Conservation (phyloP, 805 yeast genomes). For the Metschnikowia santaceciliae region DNA sequence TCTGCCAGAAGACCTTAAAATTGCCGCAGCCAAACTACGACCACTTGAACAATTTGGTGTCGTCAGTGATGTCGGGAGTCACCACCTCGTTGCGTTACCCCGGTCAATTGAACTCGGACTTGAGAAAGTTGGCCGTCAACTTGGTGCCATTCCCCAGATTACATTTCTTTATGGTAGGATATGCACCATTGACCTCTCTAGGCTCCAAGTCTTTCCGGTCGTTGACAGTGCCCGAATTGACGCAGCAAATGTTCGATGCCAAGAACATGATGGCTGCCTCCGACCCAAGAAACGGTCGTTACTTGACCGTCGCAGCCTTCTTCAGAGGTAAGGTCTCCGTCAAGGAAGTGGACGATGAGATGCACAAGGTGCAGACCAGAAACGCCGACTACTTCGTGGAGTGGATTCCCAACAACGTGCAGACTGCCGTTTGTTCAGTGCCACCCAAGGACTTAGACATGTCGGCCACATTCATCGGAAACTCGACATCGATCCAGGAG, state of each 20-base stretch:
- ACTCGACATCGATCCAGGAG: constrained; percentile 90
- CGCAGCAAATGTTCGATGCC: constrained; percentile 90
- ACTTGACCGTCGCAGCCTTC: constrained; percentile 89
- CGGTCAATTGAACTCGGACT: constrained; percentile 89
- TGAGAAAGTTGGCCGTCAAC: constrained; percentile 90
- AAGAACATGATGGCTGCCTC: constrained; percentile 96
- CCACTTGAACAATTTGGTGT: constrained; percentile 78
- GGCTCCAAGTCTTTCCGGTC: constrained; percentile 81
- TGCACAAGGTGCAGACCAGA: constrained; percentile 77
- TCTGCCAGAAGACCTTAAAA: constrained; percentile 82
- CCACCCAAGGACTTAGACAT: constrained; percentile 82
- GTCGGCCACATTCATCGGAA: constrained; percentile 91
- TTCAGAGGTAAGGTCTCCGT: constrained; percentile 91
- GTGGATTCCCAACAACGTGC: constrained; percentile 95
- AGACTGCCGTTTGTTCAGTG: constrained; percentile 88
- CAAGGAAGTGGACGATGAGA: constrained; percentile 92
- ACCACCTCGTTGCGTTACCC: constrained; percentile 93
- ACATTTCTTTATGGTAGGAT: constrained; percentile 94
- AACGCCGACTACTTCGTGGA: constrained; percentile 84
- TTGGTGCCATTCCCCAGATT: constrained; percentile 93
- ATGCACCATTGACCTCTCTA: constrained; percentile 83
- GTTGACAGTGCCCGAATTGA: constrained; percentile 82
- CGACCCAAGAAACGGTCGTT: constrained; percentile 86
- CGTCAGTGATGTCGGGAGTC: constrained; percentile 92
- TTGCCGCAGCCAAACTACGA: constrained; percentile 72